Conservation (phyloP, 257 asterid species). For the Solanum phureja region DNA sequence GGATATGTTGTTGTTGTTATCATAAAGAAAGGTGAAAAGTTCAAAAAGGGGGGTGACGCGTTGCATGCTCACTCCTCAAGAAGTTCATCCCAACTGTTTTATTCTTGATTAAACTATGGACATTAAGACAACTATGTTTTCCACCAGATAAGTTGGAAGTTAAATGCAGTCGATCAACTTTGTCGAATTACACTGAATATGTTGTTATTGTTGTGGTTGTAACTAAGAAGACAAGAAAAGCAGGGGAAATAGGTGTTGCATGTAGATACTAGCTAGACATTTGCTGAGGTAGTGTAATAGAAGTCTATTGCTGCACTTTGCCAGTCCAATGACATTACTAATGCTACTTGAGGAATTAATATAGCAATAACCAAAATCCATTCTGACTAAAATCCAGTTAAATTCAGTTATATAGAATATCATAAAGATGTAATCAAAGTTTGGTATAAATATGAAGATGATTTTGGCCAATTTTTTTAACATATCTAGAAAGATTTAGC, state of each 20-base stretch:
- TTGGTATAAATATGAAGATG: neutral
- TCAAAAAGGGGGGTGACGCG: neutral
- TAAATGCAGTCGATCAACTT: neutral
- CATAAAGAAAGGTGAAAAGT: neutral
- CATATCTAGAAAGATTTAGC: no score
- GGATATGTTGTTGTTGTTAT: neutral
- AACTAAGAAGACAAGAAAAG: neutral
- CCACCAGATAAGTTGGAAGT: neutral
- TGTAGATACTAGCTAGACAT: neutral
- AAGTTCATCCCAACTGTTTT: neutral
- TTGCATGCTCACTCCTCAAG: neutral
- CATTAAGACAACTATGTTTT: neutral
- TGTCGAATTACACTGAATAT: no score
- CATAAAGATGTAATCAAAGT: neutral
- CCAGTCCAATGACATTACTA: neutral
- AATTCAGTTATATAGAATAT: neutral
- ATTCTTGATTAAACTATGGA: neutral
- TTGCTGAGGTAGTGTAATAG: neutral
- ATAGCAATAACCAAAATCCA: neutral
- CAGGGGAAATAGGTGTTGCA: neutral
- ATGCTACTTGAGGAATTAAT: neutral
- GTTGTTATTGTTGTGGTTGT: neutral
- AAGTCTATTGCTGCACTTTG: neutral
- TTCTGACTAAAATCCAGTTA: neutral
- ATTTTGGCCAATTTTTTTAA: neutral